These are phyloP conservation scores for Immersiella caudata DNA, from an alignment of 495 filamentous ascomycete species.

Conservation along the genomic window DNA sequence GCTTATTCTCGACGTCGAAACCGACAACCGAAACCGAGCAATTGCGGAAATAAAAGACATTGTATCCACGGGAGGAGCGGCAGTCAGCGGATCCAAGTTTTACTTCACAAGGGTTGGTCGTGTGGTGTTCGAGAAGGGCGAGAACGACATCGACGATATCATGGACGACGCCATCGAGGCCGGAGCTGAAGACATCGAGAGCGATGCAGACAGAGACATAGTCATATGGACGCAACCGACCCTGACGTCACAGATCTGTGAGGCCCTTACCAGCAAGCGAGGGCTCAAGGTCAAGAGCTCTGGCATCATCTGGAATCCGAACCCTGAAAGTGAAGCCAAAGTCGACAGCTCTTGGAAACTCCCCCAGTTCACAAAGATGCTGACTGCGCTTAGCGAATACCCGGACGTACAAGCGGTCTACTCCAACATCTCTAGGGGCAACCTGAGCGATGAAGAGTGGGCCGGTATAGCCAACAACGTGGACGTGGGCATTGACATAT, in stretches of 20 bases:
- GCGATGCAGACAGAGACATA: slow-evolving; percentile 69
- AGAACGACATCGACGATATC: slow-evolving; percentile 64
- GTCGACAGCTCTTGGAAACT: slow-evolving; percentile 55
- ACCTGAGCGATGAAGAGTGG: slow-evolving; percentile 51
- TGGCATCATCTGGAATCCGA: slow-evolving; percentile 85
- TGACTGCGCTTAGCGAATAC: slow-evolving; percentile 58
- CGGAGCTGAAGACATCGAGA: slow-evolving; percentile 78
- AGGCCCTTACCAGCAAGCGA: slow-evolving; percentile 59
- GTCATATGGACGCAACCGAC: slow-evolving; percentile 75
- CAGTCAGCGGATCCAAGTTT: slow-evolving; percentile 71
- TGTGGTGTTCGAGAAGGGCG: slow-evolving; percentile 66
- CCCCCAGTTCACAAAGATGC: slow-evolving; percentile 55
- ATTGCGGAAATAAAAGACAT: slow-evolving; percentile 69
- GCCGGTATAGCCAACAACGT: slow-evolving; percentile 51
- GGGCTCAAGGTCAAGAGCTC: slow-evolving; percentile 66
- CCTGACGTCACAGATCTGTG: slow-evolving; percentile 64
- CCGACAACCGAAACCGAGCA: slow-evolving; percentile 74
- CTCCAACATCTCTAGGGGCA: slow-evolving; percentile 57
- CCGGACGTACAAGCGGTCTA: slow-evolving; percentile 71
- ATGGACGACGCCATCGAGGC: slow-evolving; percentile 85
- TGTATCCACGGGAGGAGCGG: slow-evolving; percentile 71
- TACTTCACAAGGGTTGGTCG: slow-evolving; percentile 80
- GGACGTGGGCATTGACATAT: slow-evolving; percentile 23
- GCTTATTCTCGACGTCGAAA: slow-evolving; percentile 73
- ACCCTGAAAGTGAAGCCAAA: slow-evolving; percentile 71